Base-by-base conservation (phyloP, 345 rosid genomes). In the Ricinus communis region DNA sequence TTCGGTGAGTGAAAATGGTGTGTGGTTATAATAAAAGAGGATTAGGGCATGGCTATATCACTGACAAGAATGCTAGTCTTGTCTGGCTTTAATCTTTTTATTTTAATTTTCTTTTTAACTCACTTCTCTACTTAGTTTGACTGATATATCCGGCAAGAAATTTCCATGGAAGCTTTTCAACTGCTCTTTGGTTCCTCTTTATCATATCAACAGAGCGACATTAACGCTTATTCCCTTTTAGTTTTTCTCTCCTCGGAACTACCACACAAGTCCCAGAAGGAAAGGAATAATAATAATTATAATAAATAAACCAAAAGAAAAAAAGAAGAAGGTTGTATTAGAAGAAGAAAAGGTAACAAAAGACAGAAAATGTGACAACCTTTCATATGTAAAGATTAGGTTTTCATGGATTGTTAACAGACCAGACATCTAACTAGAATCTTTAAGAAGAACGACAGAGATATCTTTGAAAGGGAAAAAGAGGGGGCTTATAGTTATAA, bases 121-220 rank as follows among this genome's bases (percentile, higher is more conserved):
- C n/a, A n/a, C n/a, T 16, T 75, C 57, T 25, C 66, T 52, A 49
- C 38, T 75, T 73, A 41, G 57, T 73, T 73, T 79, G 74, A 76
- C 80, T 75, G 46, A 66, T 69, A 53, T 58, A 73, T 71, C 91
- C 84, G 84, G 87, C 89, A 83, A 74, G 87, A 87, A 82, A 71
- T 79, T 84, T 85, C 82, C 79, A 77, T 75, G 81, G 85, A 85
- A 85, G 85, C 90, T 83, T 90, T 90, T 81, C 75, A 74, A 82
- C 88, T 83, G 86, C 79, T 60, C 71, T 43, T 84, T 82, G 85
- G 91, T 90, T 87, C 74, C 90, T 87, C 91, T 92, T 94, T 88
- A 80, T 82, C 83, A 62, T 82, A 83, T 85, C 96, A 91, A 81
- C 57, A 54, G 25, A 77, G 77, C 84, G 86, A 89, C 86, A 87